Evolutionary conservation across 352 stramenopile species (phyloP).

Genomic region (Thalassiosira hispida): DNA sequence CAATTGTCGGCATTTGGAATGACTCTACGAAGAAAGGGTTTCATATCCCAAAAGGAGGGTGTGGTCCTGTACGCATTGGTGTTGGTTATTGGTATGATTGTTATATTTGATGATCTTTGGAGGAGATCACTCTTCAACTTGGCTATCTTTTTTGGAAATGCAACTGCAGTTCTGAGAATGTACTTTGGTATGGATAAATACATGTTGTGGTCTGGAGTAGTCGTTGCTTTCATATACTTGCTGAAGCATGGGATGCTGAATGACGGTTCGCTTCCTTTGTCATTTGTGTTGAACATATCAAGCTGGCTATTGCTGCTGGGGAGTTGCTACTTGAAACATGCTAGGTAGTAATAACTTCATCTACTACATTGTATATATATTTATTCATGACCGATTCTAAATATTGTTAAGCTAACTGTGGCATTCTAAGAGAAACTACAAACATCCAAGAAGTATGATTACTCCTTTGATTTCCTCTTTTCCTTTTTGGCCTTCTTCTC

Average conservation of each 20-base stretch:
- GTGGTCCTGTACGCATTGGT: conserved; percentile 21
- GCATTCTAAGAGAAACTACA: no score
- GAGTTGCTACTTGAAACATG: conserved; percentile 10
- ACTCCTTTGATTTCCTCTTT: no score
- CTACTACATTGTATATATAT: no score
- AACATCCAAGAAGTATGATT: no score
- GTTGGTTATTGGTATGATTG: conserved; percentile 24
- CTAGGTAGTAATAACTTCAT: background rate
- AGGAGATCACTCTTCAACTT: conserved; percentile 20
- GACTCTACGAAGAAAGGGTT: conserved; percentile 26
- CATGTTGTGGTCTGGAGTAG: conserved; percentile 15
- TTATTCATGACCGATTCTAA: no score
- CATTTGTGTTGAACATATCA: background rate
- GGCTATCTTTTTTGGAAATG: conserved; percentile 28
- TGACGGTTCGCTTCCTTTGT: conserved; percentile 5
- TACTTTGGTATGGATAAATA: conserved; percentile 38
- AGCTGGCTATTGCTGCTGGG: conserved; percentile 1
- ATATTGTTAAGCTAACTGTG: no score
- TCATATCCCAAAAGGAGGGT: conserved; percentile 25
- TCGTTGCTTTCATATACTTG: background rate
- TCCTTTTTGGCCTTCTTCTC: no score
- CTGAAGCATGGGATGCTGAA: background rate
- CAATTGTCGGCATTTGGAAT: conserved; percentile 41
- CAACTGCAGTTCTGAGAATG: conserved; percentile 24
- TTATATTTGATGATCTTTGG: conserved; percentile 30